Conservation (phyloP, 345 rosid genomes). For the Erodium maritimum region DNA sequence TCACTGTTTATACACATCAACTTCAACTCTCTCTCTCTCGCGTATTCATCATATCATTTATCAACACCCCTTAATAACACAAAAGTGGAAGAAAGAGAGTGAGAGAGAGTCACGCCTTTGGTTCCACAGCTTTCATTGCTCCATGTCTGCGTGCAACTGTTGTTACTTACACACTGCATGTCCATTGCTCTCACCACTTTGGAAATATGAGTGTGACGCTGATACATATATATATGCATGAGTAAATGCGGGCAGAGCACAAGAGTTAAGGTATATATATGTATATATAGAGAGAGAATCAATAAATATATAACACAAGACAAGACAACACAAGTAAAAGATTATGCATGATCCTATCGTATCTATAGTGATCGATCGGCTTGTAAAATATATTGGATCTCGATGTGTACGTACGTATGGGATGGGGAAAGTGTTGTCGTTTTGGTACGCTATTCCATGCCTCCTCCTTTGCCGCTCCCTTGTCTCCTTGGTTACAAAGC, state of each 20-base stretch:
- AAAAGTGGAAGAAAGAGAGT: slow-evolving; percentile 21
- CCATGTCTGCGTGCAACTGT: slow-evolving; percentile 21
- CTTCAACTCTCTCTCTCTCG: not conserved
- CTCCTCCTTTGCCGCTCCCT: slow-evolving; percentile 20
- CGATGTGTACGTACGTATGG: no score
- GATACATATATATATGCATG: no score
- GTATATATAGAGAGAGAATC: no score
- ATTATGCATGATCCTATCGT: no score
- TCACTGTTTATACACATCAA: not conserved
- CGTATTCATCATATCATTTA: slow-evolving; percentile 6
- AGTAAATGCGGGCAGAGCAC: no score
- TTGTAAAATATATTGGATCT: no score
- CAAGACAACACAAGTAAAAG: no score
- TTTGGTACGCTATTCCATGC: slow-evolving; percentile 23
- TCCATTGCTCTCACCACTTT: not conserved
- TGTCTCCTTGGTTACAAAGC: slow-evolving; percentile 29
- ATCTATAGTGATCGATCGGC: no score
- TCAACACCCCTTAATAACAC: slow-evolving; percentile 7
- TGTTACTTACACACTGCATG: slow-evolving; percentile 1
- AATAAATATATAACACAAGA: no score
- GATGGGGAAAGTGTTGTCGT: slow-evolving; percentile 3
- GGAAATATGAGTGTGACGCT: no score
- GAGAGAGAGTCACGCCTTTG: slow-evolving; percentile 12
- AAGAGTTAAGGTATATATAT: no score
- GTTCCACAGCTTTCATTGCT: slow-evolving; percentile 26